A percentile compares a stretch with the other conserved stretches of the same genome.
These are phyloP conservation scores for Mitragyna speciosa DNA, from an alignment of 257 asterid species.

Conservation along the genomic window DNA sequence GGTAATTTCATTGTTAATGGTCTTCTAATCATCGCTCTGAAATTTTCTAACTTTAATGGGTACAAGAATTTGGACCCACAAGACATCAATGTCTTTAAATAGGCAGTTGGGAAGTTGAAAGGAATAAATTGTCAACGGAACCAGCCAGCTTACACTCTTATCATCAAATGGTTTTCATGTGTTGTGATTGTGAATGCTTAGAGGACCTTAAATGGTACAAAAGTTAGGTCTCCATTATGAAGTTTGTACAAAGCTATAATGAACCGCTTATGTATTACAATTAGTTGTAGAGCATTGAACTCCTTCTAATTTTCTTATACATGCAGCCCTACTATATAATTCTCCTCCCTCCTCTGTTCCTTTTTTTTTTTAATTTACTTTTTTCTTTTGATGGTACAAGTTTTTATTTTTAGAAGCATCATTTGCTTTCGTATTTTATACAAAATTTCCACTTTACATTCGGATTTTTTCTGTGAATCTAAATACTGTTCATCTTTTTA, in stretches of 20 bases:
- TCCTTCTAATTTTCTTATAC: background rate
- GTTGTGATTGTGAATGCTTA: background rate
- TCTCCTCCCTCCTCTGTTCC: too few species aligned
- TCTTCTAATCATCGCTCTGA: background rate
- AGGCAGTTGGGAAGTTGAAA: conserved; percentile 15
- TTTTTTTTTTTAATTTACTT: too few species aligned
- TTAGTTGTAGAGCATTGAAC: background rate
- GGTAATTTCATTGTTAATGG: background rate
- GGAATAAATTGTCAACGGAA: background rate
- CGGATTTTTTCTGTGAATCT: too few species aligned
- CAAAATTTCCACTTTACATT: too few species aligned
- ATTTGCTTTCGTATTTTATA: too few species aligned
- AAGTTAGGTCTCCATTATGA: too few species aligned
- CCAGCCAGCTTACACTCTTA: background rate
- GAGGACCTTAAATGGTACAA: background rate
- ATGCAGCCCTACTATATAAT: background rate
- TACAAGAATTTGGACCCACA: background rate
- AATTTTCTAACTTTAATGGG: background rate
- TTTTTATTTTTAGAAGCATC: too few species aligned
- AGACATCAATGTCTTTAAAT: background rate
- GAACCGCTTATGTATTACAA: background rate
- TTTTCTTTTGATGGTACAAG: too few species aligned
- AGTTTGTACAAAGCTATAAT: too few species aligned
- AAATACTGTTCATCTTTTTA: too few species aligned
- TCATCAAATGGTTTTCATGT: background rate